Evolutionary conservation across 805 yeast species (phyloP), one percentile per base, ranked within the genome.

Genomic region (Yamadazyma paraphyllophila): DNA sequence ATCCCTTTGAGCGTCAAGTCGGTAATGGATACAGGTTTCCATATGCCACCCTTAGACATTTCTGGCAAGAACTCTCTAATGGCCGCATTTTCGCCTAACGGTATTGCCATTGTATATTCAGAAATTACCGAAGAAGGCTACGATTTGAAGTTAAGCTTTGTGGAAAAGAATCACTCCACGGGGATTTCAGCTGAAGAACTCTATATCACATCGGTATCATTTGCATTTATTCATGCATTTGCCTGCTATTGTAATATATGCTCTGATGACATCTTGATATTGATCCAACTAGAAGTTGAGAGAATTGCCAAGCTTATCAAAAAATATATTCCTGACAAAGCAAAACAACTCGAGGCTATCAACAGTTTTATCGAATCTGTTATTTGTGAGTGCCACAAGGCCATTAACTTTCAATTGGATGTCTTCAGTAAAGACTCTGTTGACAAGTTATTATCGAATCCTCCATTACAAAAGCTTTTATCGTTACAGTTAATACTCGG

Each of bases 401-500:
- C 94, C 0, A 76, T 89, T 49, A 85, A 81, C 56, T 82, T 88
- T 55, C 80, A 82, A 27, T 71, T 88, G 44, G 87, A 85, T 57
- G 60, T 64, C 0, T 79, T 81, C 39, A 76, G 82, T 7, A 79
- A 81, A 44, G 96, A 88, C 45, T 85, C 83, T 40, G 81, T 85
- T 2, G 96, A 88, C 56, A 82, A 83, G 56, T 69, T 88, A 49
- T 65, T 88, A 33, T 83, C 83, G 14, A 83, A 82, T 55, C 92
- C 92, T 10, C 89, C 94, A 1, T 69, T 87, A 43, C 96, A 88
- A 57, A 76, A 85, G 43, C 65, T 89, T 39, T 64, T 88, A 30
- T 78, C 88, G 12, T 66, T 88, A 43, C 95, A 88, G 57, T 69
- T 85, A 46, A 69, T 82, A 0, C 59, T 88, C 33, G 92, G 94